phyloP scores from a whole-genome alignment of 106 monocot genomes.

The Dendrobium nobile region DNA sequence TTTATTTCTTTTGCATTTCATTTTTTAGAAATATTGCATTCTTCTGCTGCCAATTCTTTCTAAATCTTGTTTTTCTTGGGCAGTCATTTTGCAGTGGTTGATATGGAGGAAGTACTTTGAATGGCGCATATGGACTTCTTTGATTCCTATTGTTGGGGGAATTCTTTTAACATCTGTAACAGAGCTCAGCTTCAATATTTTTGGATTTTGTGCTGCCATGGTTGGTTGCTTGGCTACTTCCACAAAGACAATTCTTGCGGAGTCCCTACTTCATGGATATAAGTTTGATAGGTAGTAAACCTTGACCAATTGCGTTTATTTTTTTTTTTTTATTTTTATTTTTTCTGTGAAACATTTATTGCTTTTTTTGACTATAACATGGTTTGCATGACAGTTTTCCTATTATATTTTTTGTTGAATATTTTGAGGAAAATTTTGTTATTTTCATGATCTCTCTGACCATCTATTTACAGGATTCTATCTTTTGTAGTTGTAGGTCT shows the following conservation, averaged over 20 bases:
- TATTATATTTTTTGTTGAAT: background rate
- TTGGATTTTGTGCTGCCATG: conserved; percentile 92
- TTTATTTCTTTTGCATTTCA: background rate
- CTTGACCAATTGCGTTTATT: background rate
- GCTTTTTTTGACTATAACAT: background rate
- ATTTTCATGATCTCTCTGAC: background rate
- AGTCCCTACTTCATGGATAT: conserved; percentile 94
- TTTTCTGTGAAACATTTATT: background rate
- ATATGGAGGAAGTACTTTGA: conserved; percentile 87
- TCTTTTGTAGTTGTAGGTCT: no score
- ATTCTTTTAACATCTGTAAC: conserved; percentile 84
- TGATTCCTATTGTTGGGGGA: conserved; percentile 94
- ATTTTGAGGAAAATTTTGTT: background rate
- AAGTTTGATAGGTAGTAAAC: conserved; percentile 41
- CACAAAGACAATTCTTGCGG: conserved; percentile 92
- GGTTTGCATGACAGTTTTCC: background rate
- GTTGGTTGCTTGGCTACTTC: conserved; percentile 96
- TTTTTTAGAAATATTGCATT: background rate
- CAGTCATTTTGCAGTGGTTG: conserved; percentile 91
- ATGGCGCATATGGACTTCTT: conserved; percentile 77
- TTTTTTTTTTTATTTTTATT: background rate
- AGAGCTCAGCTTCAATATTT: conserved; percentile 81
- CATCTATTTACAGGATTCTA: no score
- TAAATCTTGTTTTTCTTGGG: conserved; percentile 5
- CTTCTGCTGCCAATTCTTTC: background rate